phyloP scores from a whole-genome alignment of 345 rosid species.

The Populus deltoides region DNA sequence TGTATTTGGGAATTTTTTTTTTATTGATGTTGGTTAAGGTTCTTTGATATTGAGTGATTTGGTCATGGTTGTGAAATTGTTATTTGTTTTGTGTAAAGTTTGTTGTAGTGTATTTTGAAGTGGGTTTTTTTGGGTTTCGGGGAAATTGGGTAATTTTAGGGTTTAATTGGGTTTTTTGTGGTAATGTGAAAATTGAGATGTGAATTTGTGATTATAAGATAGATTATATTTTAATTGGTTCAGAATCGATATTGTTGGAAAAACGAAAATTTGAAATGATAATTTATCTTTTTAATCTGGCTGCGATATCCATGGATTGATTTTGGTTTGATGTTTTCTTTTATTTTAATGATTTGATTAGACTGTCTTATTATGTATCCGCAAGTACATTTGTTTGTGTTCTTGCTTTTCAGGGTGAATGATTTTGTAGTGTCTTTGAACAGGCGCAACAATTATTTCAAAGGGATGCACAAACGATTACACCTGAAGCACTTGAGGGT shows the following conservation, averaged over 20 bases:
- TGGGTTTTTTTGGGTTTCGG: background rate
- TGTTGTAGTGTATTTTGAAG: background rate
- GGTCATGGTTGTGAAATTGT: background rate
- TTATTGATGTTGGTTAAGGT: background rate
- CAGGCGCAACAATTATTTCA: constrained; percentile 94
- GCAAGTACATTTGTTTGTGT: background rate
- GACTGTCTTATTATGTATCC: no score
- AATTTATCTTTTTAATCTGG: background rate
- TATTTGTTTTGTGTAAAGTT: no score
- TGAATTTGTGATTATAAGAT: no score
- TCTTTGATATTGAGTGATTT: background rate
- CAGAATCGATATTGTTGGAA: background rate
- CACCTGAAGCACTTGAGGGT: constrained; percentile 93
- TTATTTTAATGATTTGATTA: background rate
- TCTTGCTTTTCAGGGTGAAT: background rate
- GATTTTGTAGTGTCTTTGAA: constrained; percentile 18
- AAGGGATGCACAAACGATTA: constrained; percentile 88
- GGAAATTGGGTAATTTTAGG: background rate
- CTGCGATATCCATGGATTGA: background rate
- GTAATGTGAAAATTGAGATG: background rate
- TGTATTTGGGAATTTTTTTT: background rate
- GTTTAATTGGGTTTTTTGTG: background rate
- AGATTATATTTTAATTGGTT: no score
- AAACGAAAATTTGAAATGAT: no score
- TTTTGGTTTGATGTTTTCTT: background rate